phyloP scores from a whole-genome alignment of 2,329 filamentous ascomycete genomes.

The Penicillium palitans region DNA sequence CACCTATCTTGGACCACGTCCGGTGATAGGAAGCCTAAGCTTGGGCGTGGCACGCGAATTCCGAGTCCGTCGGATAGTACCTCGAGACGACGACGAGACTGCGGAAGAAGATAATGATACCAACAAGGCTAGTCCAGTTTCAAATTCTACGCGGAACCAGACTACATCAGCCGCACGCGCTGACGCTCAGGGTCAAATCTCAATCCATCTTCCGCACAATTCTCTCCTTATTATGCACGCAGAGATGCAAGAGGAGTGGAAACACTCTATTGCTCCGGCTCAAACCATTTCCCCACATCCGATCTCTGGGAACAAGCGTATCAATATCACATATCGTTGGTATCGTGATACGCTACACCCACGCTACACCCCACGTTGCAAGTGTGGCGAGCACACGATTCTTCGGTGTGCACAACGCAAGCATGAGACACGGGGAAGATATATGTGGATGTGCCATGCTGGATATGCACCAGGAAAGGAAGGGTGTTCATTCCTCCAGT shows the following conservation, averaged over 20 bases:
- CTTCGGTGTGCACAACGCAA: conserved; percentile 79
- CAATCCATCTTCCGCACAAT: conserved; percentile 92
- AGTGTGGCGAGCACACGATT: conserved; percentile 67
- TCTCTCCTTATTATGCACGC: conserved; percentile 94
- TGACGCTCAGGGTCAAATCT: conserved; percentile 79
- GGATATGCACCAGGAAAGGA: conserved; percentile 50
- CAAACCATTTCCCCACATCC: conserved; percentile 81
- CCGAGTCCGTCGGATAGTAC: conserved; percentile 74
- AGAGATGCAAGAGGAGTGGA: conserved; percentile 97
- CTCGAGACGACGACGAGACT: conserved; percentile 54
- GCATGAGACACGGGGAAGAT: conserved; percentile 71
- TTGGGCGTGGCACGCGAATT: conserved; percentile 93
- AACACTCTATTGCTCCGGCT: conserved; percentile 78
- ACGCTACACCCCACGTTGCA: conserved; percentile 72
- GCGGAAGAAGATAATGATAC: conserved; percentile 18
- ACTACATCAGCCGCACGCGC: conserved; percentile 33
- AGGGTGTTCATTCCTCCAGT: conserved; percentile 76
- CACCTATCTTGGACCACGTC: conserved; percentile 85
- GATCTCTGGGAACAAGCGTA: conserved; percentile 72
- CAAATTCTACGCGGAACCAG: conserved; percentile 33
- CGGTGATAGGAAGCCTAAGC: conserved; percentile 86
- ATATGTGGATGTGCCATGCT: conserved; percentile 93
- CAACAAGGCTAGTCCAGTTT: conserved; percentile 6
- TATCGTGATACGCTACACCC: conserved; percentile 79
- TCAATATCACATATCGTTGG: conserved; percentile 92